These are phyloP conservation scores for Triangularia setosa DNA, from an alignment of 2,329 filamentous ascomycete species.

Conservation along the genomic window DNA sequence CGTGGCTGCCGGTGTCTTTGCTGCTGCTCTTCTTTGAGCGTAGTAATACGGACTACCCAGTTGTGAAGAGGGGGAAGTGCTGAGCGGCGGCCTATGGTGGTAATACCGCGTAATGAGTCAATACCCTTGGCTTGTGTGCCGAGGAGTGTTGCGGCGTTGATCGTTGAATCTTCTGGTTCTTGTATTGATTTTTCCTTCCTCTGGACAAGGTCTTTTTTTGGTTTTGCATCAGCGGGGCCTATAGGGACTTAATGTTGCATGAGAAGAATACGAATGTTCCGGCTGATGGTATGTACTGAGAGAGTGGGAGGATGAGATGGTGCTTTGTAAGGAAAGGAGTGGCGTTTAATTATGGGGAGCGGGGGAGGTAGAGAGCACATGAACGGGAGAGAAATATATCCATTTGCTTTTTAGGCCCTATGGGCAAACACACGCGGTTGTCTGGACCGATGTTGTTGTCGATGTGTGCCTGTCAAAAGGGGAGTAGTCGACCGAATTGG, in stretches of 20 bases:
- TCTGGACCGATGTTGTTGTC: background rate
- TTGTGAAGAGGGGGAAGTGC: background rate
- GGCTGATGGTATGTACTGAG: slow-evolving; percentile 18
- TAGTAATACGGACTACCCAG: background rate
- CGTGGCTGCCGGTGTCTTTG: slow-evolving; percentile 49
- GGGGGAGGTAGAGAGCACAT: background rate
- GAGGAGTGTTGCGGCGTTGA: slow-evolving; percentile 11
- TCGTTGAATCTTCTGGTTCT: slow-evolving; percentile 22
- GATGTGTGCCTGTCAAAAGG: background rate
- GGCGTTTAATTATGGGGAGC: background rate
- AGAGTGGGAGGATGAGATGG: slow-evolving; percentile 4
- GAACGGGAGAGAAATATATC: slow-evolving; percentile 5
- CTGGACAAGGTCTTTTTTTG: slow-evolving; percentile 18
- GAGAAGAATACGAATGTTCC: slow-evolving; percentile 22
- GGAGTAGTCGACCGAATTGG: background rate
- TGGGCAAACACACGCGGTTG: background rate
- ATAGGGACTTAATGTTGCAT: slow-evolving; percentile 13
- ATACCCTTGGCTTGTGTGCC: background rate
- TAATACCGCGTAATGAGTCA: slow-evolving; percentile 5
- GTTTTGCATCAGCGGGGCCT: slow-evolving; percentile 17
- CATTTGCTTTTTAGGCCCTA: slow-evolving; percentile 1
- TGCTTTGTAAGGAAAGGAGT: slow-evolving; percentile 1
- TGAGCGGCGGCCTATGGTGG: background rate
- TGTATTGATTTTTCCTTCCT: slow-evolving; percentile 24
- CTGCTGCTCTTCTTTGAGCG: slow-evolving; percentile 45